Conservation (phyloP, 2,329 filamentous ascomycete species). For the Lachnellula subtilissima region DNA sequence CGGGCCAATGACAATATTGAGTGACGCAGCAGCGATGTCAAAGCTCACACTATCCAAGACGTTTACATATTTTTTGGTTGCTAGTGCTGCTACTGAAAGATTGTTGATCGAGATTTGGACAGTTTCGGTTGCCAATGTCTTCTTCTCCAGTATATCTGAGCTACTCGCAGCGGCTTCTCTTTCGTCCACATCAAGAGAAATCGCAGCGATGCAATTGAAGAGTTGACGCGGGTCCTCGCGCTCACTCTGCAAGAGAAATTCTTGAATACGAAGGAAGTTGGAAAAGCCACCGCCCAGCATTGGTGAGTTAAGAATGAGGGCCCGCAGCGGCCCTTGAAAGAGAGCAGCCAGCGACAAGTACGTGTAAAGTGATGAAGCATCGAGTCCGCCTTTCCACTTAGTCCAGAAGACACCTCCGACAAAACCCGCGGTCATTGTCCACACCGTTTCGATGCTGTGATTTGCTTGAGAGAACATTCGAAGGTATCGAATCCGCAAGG, state of each 20-base stretch:
- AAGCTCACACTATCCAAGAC: neutral
- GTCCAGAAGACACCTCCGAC: neutral
- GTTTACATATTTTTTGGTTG: neutral
- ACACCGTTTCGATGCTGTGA: slow-evolving; percentile 1
- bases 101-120: neutral
- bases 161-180: neutral
- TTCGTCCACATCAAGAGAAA: neutral
- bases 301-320: neutral
- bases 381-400: neutral
- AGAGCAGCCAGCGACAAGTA: neutral
- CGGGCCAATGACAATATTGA: slow-evolving; percentile 27
- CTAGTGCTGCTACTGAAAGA: neutral
- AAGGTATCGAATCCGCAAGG: neutral
- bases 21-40: neutral
- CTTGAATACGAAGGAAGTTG: neutral
- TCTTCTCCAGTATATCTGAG: neutral
- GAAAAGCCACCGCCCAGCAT: neutral
- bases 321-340: neutral
- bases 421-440: neutral
- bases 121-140: neutral
- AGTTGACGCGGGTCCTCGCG: neutral
- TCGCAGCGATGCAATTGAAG: neutral
- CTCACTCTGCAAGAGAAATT: neutral
- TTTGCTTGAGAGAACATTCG: neutral
- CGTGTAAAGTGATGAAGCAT: neutral